A percentile compares a stretch with the other conserved stretches of the same genome.
Evolutionary conservation across 345 rosid species (phyloP).

Genomic region (Gossypium ekmanianum): DNA sequence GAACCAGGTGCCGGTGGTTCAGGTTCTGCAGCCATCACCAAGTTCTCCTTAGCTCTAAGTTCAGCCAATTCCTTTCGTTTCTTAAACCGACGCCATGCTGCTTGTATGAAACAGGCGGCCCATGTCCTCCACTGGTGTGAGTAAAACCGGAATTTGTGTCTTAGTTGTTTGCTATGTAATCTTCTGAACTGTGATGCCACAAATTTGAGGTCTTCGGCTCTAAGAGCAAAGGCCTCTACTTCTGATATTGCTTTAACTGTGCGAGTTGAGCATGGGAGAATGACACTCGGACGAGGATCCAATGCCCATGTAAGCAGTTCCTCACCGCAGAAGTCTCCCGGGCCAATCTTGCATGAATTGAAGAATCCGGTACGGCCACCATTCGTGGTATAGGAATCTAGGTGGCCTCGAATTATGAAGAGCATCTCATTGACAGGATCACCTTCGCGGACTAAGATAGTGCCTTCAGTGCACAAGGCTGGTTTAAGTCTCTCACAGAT

Average conservation of each 20-base stretch:
- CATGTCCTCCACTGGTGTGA: slow-evolving; percentile 88
- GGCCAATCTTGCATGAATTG: slow-evolving; percentile 74
- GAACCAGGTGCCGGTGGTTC: slow-evolving; percentile 19
- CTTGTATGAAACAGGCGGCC: slow-evolving; percentile 88
- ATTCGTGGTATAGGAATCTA: slow-evolving; percentile 84
- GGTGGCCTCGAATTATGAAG: slow-evolving; percentile 79
- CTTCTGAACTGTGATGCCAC: slow-evolving; percentile 82
- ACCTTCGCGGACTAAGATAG: slow-evolving; percentile 82
- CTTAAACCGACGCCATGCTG: slow-evolving; percentile 71
- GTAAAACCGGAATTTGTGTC: slow-evolving; percentile 78
- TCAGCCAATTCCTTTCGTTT: slow-evolving; percentile 53
- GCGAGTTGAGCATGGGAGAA: slow-evolving; percentile 80
- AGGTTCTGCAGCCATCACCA: slow-evolving; percentile 13
- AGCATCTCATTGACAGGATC: slow-evolving; percentile 91
- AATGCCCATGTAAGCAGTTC: slow-evolving; percentile 87
- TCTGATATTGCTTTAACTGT: slow-evolving; percentile 77
- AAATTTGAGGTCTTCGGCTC: slow-evolving; percentile 73
- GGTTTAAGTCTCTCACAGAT: slow-evolving; percentile 88
- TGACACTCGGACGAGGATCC: slow-evolving; percentile 62
- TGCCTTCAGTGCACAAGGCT: slow-evolving; percentile 68
- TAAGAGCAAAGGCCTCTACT: slow-evolving; percentile 78
- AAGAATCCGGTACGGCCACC: slow-evolving; percentile 87
- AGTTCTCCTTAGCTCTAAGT: slow-evolving; percentile 44
- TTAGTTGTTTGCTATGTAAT: slow-evolving; percentile 73
- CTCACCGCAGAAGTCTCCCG: slow-evolving; percentile 88